These are phyloP conservation scores for Scolecobasidium constrictum DNA, from an alignment of 2,329 filamentous ascomycete genomes.

Conservation along the genomic window DNA sequence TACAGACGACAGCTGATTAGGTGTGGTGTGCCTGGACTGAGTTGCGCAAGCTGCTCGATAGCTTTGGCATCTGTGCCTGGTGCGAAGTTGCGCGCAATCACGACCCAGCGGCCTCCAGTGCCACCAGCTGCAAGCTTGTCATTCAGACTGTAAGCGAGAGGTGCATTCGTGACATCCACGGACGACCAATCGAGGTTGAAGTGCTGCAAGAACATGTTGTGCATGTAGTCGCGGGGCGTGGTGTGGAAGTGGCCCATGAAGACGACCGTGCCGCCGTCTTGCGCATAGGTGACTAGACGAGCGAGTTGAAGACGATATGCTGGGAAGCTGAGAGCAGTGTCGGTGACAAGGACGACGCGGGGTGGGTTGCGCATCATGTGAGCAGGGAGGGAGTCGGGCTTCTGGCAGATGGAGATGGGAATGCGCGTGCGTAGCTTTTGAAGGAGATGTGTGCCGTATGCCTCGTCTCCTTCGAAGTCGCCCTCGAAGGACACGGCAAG, in stretches of 20 bases:
- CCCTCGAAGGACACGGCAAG: conserved; percentile 6
- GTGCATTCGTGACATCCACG: background rate
- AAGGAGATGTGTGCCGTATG: conserved; percentile 6
- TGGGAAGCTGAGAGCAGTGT: conserved; percentile 6
- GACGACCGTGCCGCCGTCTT: conserved; percentile 9
- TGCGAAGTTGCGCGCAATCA: conserved; percentile 9
- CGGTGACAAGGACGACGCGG: conserved; percentile 6
- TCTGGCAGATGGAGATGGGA: conserved; percentile 8
- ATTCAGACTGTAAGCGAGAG: conserved; percentile 5
- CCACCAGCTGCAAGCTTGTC: conserved; percentile 7
- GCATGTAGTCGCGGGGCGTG: conserved; percentile 5
- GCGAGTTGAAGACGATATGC: conserved; percentile 8
- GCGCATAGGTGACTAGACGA: conserved; percentile 8
- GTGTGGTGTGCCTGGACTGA: conserved; percentile 2
- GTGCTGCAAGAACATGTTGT: conserved; percentile 8
- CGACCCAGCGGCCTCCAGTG: conserved; percentile 5
- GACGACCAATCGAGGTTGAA: conserved; percentile 8
- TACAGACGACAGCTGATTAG: conserved; percentile 8
- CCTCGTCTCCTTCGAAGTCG: conserved; percentile 4
- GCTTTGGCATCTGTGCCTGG: conserved; percentile 7
- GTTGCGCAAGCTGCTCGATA: conserved; percentile 3
- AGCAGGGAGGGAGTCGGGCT: conserved; percentile 2
- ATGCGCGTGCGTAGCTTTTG: conserved; percentile 5
- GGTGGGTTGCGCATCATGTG: conserved; percentile 7
- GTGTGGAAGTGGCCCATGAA: conserved; percentile 9